phyloP scores from a whole-genome alignment of 2,329 filamentous ascomycete genomes.

The Aspergillus fijiensis region DNA sequence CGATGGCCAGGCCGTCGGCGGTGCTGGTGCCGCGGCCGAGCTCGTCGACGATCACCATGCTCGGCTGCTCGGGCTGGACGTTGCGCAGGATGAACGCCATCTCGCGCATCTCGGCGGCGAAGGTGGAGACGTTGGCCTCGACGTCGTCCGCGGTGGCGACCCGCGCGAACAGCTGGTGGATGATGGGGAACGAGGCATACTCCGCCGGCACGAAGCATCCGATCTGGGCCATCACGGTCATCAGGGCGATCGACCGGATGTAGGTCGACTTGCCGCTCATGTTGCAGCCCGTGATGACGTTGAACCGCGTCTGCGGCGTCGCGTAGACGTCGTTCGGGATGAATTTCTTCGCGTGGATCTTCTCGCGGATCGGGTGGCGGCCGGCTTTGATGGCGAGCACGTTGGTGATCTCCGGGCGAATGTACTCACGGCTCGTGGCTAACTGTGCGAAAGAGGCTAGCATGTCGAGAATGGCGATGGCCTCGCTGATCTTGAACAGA shows the following conservation, averaged over 20 bases:
- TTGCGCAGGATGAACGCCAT: conserved; percentile 90
- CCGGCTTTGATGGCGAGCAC: conserved; percentile 71
- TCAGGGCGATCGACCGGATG: conserved; percentile 78
- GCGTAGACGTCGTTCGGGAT: conserved; percentile 91
- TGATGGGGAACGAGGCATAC: conserved; percentile 77
- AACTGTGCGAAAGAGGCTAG: conserved; percentile 73
- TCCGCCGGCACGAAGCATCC: conserved; percentile 86
- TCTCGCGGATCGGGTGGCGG: conserved; percentile 77
- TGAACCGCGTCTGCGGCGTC: conserved; percentile 75
- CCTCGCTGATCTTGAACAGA: conserved; percentile 82
- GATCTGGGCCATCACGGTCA: conserved; percentile 91
- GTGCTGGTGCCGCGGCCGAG: conserved; percentile 88
- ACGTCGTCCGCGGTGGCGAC: conserved; percentile 84
- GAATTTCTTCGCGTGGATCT: conserved; percentile 66
- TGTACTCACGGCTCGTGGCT: conserved; percentile 66
- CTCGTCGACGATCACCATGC: conserved; percentile 85
- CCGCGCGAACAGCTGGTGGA: conserved; percentile 81
- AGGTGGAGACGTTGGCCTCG: conserved; percentile 88
- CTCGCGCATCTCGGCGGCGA: conserved; percentile 92
- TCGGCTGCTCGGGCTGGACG: conserved; percentile 62
- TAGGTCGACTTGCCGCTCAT: conserved; percentile 99
- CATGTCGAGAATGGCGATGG: conserved; percentile 85
- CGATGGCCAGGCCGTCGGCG: conserved; percentile 82
- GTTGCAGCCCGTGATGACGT: conserved; percentile 93
- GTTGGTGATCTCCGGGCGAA: conserved; percentile 66